Percentiles rank a stretch among this genome's conserved stretches.
Conservation (phyloP, 257 asterid genomes). For the Plectranthus barbatus region DNA sequence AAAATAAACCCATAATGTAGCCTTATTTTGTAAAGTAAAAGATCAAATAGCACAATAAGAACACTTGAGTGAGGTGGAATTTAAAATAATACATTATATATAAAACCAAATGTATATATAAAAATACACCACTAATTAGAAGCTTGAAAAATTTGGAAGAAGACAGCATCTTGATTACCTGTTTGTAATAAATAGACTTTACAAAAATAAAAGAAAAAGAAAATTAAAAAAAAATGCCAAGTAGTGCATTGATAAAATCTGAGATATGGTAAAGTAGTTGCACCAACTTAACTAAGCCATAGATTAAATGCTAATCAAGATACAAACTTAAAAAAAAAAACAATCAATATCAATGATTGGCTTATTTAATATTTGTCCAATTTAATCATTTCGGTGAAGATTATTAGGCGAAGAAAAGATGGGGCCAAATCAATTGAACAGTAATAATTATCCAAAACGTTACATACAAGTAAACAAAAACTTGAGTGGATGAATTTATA, state of each 20-base stretch:
- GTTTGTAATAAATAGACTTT: not conserved
- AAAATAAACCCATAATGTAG: too few relatives aligned
- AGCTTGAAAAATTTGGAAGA: not conserved
- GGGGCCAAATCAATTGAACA: not conserved
- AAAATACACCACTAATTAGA: not conserved
- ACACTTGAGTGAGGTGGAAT: too few relatives aligned
- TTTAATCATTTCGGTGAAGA: not conserved
- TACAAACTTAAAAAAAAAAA: not conserved
- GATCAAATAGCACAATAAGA: too few relatives aligned
- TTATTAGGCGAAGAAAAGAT: not conserved
- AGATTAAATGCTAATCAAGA: not conserved
- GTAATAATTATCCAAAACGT: conserved; percentile 6
- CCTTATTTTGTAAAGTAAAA: too few relatives aligned
- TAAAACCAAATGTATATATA: too few relatives aligned
- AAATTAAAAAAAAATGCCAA: not conserved
- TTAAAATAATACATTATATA: too few relatives aligned
- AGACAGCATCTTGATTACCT: conserved; percentile 13
- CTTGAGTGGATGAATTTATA: not conserved
- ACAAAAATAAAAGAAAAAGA: not conserved
- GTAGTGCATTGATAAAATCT: conserved; percentile 14
- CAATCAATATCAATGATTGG: conserved; percentile 19
- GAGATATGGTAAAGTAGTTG: conserved; percentile 30
- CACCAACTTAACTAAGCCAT: conserved; percentile 37
- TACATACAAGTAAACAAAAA: not conserved
- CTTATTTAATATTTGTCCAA: not conserved